phyloP scores from a whole-genome alignment of 441 rosid genomes.

The Erysimum cheiri region DNA sequence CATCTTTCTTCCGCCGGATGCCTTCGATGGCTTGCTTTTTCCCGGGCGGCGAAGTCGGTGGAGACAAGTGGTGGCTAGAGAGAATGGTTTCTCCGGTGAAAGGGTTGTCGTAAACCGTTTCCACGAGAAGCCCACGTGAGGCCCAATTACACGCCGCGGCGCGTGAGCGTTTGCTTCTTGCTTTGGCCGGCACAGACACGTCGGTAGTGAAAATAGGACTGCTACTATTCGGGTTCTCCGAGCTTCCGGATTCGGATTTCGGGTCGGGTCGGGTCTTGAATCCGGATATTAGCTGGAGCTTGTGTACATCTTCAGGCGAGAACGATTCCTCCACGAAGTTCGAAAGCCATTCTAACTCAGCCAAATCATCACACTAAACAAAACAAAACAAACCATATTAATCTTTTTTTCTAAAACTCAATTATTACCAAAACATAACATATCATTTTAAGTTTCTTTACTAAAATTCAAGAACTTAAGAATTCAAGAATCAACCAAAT shows the following conservation, averaged over 20 bases:
- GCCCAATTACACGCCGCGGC: conserved; percentile 83
- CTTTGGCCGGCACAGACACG: conserved; percentile 83
- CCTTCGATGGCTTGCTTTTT: conserved; percentile 38
- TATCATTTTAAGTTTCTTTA: background rate
- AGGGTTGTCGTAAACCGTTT: conserved; percentile 42
- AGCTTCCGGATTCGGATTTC: conserved; percentile 46
- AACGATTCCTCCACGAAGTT: conserved; percentile 92
- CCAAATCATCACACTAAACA: conserved; percentile 79
- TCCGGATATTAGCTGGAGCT: conserved; percentile 85
- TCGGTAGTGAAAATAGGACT: conserved; percentile 52
- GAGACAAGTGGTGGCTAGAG: conserved; percentile 30
- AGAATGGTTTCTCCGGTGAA: conserved; percentile 53
- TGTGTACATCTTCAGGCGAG: conserved; percentile 83
- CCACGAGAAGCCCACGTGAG: conserved; percentile 73
- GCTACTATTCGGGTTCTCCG: conserved; percentile 39
- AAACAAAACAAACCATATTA: background rate
- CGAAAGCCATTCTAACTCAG: conserved; percentile 95
- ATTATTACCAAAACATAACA: background rate
- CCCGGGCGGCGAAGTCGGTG: conserved; percentile 13
- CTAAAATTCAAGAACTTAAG: background rate
- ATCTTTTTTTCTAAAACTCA: background rate
- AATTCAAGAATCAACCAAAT: background rate
- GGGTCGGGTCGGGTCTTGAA: conserved; percentile 62
- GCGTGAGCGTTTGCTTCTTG: conserved; percentile 94
- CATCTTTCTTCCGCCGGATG: conserved; percentile 34